These are phyloP conservation scores for Miscanthus lutarioriparius DNA, from an alignment of 176 grass and related monocot species.

Conservation along the genomic window DNA sequence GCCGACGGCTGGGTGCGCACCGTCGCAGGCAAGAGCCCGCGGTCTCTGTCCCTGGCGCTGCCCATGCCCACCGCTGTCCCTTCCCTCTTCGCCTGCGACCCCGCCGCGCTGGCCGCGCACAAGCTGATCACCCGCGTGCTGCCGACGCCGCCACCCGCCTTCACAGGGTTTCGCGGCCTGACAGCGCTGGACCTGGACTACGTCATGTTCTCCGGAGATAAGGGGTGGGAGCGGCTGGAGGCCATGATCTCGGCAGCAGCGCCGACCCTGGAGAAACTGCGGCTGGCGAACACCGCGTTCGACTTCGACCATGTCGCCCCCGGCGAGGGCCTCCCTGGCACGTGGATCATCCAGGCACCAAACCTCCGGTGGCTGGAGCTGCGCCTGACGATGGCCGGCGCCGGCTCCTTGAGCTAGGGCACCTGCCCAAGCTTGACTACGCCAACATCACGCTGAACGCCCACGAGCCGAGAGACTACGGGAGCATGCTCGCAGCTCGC, in stretches of 20 bases:
- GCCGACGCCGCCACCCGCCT: not conserved
- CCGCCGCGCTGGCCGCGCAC: not conserved
- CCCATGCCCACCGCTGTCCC: not conserved
- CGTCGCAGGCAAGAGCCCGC: not conserved
- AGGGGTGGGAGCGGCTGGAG: not conserved
- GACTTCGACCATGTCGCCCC: not conserved
- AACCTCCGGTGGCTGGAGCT: not conserved
- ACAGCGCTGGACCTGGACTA: not conserved
- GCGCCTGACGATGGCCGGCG: too few relatives aligned
- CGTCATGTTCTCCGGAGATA: not conserved
- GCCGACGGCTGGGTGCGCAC: not conserved
- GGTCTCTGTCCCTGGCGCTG: not conserved
- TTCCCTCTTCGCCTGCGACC: not conserved
- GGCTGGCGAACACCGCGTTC: not conserved
- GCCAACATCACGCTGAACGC: too few relatives aligned
- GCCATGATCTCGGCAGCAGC: not conserved
- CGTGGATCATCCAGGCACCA: not conserved
- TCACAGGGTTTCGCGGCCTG: not conserved
- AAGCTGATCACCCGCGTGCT: not conserved
- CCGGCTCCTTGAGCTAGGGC: too few relatives aligned
- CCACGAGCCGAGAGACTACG: too few relatives aligned
- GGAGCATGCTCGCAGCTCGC: too few relatives aligned
- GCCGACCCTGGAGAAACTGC: not conserved
- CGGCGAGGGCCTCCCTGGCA: not conserved
- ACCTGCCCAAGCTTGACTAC: too few relatives aligned